Percentiles rank a stretch among this genome's conserved stretches.
Conservation (phyloP, 2,329 filamentous ascomycete species). For the Phaeosphaeriaceae sp. region DNA sequence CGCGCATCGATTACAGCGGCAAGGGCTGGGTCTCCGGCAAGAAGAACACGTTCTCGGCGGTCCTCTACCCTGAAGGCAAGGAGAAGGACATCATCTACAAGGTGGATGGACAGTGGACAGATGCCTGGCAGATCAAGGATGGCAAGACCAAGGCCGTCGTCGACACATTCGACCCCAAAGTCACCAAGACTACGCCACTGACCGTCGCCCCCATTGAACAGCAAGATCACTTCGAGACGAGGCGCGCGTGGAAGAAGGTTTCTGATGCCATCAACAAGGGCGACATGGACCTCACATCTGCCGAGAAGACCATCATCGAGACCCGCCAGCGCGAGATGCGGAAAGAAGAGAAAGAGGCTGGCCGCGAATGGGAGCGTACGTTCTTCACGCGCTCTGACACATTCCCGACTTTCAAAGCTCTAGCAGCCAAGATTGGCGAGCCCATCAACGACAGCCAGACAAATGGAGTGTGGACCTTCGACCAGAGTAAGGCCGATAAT, state of each 20-base stretch:
- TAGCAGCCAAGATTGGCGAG: slow-evolving; percentile 54
- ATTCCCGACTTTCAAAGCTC: slow-evolving; percentile 55
- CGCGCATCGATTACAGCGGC: slow-evolving; percentile 91
- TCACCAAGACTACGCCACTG: slow-evolving; percentile 67
- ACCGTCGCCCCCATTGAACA: slow-evolving; percentile 74
- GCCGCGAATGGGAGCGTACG: slow-evolving; percentile 77
- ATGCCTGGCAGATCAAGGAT: slow-evolving; percentile 78
- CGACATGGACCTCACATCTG: slow-evolving; percentile 80
- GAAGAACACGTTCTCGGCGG: slow-evolving; percentile 87
- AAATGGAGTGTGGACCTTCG: slow-evolving; percentile 74
- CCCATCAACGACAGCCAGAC: slow-evolving; percentile 69
- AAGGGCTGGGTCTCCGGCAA: slow-evolving; percentile 95
- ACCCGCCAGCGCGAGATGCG: slow-evolving; percentile 82
- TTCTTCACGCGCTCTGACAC: slow-evolving; percentile 70
- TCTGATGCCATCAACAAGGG: slow-evolving; percentile 79
- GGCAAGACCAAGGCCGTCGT: slow-evolving; percentile 58
- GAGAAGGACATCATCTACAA: slow-evolving; percentile 81
- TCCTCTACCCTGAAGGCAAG: slow-evolving; percentile 71
- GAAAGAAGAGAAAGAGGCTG: slow-evolving; percentile 76
- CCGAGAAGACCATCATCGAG: slow-evolving; percentile 89
- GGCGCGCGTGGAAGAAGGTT: slow-evolving; percentile 87
- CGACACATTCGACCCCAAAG: slow-evolving; percentile 56
- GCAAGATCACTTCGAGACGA: slow-evolving; percentile 86
- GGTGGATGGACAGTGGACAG: slow-evolving; percentile 90
- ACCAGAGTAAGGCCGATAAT: slow-evolving; percentile 57